These are phyloP conservation scores for Crithidia acanthocephali DNA, from an alignment of 208 protist species.

Conservation along the genomic window DNA sequence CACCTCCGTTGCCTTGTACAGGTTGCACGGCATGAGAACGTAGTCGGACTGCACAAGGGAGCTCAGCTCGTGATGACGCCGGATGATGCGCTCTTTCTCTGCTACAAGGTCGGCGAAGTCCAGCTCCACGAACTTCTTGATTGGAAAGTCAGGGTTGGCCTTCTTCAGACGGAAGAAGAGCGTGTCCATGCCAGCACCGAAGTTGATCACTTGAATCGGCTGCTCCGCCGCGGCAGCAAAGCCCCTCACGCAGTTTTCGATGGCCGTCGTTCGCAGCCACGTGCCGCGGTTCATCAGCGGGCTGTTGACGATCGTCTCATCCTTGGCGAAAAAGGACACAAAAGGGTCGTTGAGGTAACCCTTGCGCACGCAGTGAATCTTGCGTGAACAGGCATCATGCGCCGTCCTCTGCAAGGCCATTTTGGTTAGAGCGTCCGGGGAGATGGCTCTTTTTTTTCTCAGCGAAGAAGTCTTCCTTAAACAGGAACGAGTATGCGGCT, in stretches of 20 bases:
- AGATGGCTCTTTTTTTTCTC: background rate
- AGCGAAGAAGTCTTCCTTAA: too few species aligned
- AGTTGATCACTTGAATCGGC: constrained; percentile 88
- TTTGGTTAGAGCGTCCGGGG: constrained; percentile 21
- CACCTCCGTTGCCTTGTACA: constrained; percentile 59
- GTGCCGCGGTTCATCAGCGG: constrained; percentile 92
- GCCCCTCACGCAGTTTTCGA: constrained; percentile 72
- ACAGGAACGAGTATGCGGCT: too few species aligned
- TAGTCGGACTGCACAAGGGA: constrained; percentile 55
- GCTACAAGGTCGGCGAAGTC: constrained; percentile 83
- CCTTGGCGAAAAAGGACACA: constrained; percentile 74
- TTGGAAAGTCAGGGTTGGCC: constrained; percentile 52
- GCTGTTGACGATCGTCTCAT: constrained; percentile 90
- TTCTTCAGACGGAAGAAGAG: constrained; percentile 88
- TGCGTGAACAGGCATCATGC: constrained; percentile 88
- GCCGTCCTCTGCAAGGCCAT: constrained; percentile 90
- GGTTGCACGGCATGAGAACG: constrained; percentile 56
- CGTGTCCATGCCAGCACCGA: constrained; percentile 89
- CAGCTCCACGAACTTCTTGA: constrained; percentile 77
- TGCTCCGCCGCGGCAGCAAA: constrained; percentile 50
- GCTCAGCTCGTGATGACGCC: constrained; percentile 42
- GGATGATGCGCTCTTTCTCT: constrained; percentile 74
- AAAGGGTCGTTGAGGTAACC: constrained; percentile 89
- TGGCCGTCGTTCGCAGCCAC: constrained; percentile 86
- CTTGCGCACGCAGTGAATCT: constrained; percentile 88